Evolutionary conservation across 306 rosid species (phyloP).

Genomic region (Quercus alba): DNA sequence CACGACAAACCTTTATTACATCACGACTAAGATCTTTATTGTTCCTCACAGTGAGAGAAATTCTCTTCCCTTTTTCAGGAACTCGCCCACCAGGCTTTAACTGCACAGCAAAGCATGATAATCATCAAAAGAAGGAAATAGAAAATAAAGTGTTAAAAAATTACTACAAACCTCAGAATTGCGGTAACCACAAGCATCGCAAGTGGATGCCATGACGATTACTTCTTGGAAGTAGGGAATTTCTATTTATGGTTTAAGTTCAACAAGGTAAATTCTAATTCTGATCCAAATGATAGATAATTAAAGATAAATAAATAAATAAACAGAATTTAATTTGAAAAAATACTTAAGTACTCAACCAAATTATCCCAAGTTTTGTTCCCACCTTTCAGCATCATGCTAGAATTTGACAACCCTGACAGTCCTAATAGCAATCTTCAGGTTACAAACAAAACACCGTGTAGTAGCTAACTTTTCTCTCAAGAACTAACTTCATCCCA

Average conservation of each 20-base stretch:
- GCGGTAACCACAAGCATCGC: conserved; percentile 93
- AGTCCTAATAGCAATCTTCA: not conserved
- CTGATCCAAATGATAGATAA: conserved; percentile 8
- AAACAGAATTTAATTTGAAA: not conserved
- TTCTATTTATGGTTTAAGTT: conserved; percentile 58
- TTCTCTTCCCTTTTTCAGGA: conserved; percentile 83
- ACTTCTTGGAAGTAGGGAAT: conserved; percentile 98
- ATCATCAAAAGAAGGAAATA: conserved; percentile 16
- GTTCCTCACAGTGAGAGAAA: conserved; percentile 57
- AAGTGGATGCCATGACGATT: conserved; percentile 96
- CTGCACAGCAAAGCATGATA: conserved; percentile 45
- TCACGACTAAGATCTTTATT: conserved; percentile 81
- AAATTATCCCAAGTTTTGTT: not conserved
- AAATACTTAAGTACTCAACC: not conserved
- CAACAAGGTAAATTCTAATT: conserved; percentile 17
- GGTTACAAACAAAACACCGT: not conserved
- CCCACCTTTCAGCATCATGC: not conserved
- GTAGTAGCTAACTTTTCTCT: not conserved
- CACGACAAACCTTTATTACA: conserved; percentile 74
- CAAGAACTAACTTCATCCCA: not conserved
- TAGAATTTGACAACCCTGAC: not conserved
- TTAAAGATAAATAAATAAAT: not conserved
- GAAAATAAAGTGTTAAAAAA: conserved; percentile 13
- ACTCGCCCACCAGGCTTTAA: conserved; percentile 89
- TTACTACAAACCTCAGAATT: conserved; percentile 79